Conservation (phyloP, 2,329 filamentous ascomycete genomes). For the Talaromyces sp. region DNA sequence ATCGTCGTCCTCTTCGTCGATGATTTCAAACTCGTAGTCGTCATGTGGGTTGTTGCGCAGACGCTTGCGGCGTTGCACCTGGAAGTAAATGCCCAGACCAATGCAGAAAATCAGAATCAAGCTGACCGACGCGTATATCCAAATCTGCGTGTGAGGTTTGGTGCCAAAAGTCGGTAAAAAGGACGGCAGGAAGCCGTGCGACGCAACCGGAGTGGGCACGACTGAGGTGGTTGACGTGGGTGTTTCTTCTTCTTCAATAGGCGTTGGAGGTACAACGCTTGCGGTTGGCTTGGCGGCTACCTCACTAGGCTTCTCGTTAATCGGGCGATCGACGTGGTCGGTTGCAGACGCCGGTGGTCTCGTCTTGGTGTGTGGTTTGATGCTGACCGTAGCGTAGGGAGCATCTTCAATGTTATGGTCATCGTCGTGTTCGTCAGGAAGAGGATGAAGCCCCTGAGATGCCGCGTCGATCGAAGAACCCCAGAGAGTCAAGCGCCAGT, state of each 20-base stretch:
- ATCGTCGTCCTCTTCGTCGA: slow-evolving; percentile 70
- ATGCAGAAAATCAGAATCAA: slow-evolving; percentile 80
- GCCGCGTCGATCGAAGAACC: slow-evolving; percentile 75
- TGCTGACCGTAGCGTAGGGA: slow-evolving; percentile 60
- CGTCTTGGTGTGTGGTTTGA: slow-evolving; percentile 43
- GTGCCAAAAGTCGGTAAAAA: slow-evolving; percentile 88
- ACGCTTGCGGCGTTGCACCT: slow-evolving; percentile 69
- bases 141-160: slow-evolving; percentile 78
- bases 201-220: slow-evolving; percentile 14
- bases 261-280: slow-evolving; percentile 14
- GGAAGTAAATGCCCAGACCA: slow-evolving; percentile 76
- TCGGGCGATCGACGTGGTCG: slow-evolving; percentile 61
- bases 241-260: slow-evolving; percentile 19
- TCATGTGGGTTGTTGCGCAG: slow-evolving; percentile 69
- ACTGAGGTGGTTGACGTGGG: slow-evolving; percentile 16
- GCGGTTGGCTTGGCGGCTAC: slow-evolving; percentile 21
- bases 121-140: slow-evolving; percentile 85
- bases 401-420: slow-evolving; percentile 66
- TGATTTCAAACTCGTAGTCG: slow-evolving; percentile 89
- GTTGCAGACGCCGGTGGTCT: slow-evolving; percentile 47
- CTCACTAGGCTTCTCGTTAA: slow-evolving; percentile 53
- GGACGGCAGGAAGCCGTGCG: slow-evolving; percentile 64
- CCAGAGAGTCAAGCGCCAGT: slow-evolving; percentile 94
- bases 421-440: slow-evolving; percentile 79
- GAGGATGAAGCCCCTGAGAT: slow-evolving; percentile 68